phyloP scores from a whole-genome alignment of 1,284 basidiomycete species.

The Ceratobasidium sp. region DNA sequence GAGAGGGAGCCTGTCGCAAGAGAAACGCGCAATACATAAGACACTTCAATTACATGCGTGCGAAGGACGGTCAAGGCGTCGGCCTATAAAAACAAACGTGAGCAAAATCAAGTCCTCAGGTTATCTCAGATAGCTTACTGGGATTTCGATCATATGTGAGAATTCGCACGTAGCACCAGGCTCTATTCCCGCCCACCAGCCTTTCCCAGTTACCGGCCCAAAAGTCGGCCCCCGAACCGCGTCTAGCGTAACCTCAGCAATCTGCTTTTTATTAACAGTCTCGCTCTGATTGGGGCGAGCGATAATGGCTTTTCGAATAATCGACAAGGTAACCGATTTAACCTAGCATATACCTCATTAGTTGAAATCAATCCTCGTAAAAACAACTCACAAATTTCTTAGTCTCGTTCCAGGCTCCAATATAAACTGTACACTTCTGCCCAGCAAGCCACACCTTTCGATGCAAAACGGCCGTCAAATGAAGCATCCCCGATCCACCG shows the following conservation, averaged over 20 bases:
- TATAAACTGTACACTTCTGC: constrained; percentile 80
- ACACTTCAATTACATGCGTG: constrained; percentile 83
- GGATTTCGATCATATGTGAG: constrained; percentile 74
- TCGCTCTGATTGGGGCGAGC: constrained; percentile 73
- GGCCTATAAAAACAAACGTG: constrained; percentile 61
- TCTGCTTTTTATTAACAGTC: constrained; percentile 71
- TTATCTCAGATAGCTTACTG: constrained; percentile 66
- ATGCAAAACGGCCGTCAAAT: constrained; percentile 78
- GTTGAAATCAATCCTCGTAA: neutral
- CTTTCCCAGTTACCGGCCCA: constrained; percentile 82
- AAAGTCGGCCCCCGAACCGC: constrained; percentile 74
- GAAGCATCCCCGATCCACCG: constrained; percentile 78
- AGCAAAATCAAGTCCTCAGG: constrained; percentile 31
- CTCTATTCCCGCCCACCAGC: constrained; percentile 88
- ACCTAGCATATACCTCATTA: constrained; percentile 57
- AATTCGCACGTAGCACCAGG: constrained; percentile 73
- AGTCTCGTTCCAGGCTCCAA: constrained; percentile 80
- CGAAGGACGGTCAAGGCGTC: constrained; percentile 83
- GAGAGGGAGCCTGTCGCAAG: constrained; percentile 75
- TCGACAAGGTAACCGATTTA: constrained; percentile 74
- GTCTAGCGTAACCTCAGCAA: constrained; percentile 75
- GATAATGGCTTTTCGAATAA: constrained; percentile 79
- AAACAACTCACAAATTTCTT: constrained; percentile 66
- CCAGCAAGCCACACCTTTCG: constrained; percentile 89
- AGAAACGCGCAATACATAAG: constrained; percentile 80